Evolutionary conservation across 2,329 filamentous ascomycete genomes (phyloP).

Genomic region (Zymoseptoria crescenta): DNA sequence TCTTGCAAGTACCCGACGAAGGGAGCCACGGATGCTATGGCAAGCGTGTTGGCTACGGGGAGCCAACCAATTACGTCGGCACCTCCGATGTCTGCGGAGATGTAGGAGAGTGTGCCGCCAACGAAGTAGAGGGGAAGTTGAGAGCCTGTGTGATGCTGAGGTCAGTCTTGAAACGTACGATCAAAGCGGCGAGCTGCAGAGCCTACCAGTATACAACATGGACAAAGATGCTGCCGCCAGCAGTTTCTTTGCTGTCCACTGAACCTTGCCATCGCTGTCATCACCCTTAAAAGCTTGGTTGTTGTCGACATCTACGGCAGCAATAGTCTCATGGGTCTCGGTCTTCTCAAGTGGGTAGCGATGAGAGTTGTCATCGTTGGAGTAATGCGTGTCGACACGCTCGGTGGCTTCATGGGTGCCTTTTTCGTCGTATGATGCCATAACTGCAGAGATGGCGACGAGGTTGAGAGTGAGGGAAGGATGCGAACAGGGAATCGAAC

Average conservation of each 20-base stretch:
- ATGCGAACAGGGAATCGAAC: background rate
- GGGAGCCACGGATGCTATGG: slow-evolving; percentile 49
- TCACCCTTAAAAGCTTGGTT: slow-evolving; percentile 33
- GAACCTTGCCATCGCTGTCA: slow-evolving; percentile 34
- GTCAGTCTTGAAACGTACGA: background rate
- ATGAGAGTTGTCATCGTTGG: slow-evolving; percentile 3
- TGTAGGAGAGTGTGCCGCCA: slow-evolving; percentile 16
- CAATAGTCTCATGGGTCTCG: slow-evolving; percentile 12
- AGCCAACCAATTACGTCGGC: slow-evolving; percentile 18
- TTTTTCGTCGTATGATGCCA: slow-evolving; percentile 9
- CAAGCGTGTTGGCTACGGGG: slow-evolving; percentile 43
- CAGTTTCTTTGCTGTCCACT: slow-evolving; percentile 30
- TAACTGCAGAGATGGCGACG: background rate
- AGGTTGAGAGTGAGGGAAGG: background rate
- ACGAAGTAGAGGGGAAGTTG: slow-evolving; percentile 22
- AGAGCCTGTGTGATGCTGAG: slow-evolving; percentile 7
- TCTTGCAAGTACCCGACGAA: slow-evolving; percentile 61
- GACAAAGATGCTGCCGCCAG: slow-evolving; percentile 32
- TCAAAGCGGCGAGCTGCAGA: too few relatives aligned
- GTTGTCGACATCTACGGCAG: slow-evolving; percentile 30
- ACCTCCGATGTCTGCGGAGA: slow-evolving; percentile 16
- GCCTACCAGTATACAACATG: slow-evolving; percentile 31
- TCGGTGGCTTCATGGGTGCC: slow-evolving; percentile 5
- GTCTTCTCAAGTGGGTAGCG: slow-evolving; percentile 10
- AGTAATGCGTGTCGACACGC: slow-evolving; percentile 10